Conservation (phyloP, 176 grass and related monocot genomes). For the Metroxylon sagu region DNA sequence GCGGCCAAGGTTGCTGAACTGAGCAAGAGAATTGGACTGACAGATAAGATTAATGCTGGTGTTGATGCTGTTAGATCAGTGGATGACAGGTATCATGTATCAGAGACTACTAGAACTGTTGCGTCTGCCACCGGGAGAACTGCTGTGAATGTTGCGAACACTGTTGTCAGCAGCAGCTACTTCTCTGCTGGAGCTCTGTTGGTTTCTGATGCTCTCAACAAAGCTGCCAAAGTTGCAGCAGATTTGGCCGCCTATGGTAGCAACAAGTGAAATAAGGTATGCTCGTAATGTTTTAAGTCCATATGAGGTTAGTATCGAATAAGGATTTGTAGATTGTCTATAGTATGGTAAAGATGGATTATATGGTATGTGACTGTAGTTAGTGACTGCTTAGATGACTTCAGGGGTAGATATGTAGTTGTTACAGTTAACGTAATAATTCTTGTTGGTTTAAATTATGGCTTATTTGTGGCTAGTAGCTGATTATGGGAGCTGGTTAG, state of each 20-base stretch:
- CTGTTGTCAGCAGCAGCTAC: constrained; percentile 83
- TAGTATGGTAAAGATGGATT: no score
- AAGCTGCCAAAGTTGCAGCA: constrained; percentile 55
- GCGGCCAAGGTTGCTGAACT: constrained; percentile 64
- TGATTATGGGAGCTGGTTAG: no score
- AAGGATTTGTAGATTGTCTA: no score
- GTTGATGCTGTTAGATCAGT: constrained; percentile 56
- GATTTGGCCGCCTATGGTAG: constrained; percentile 66
- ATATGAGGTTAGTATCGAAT: no score
- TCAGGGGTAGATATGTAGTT: no score
- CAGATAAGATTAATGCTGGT: constrained; percentile 66
- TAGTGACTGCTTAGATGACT: no score
- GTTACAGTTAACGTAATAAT: no score
- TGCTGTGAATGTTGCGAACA: constrained; percentile 40
- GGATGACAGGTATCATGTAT: constrained; percentile 63
- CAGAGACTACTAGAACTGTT: constrained; percentile 56
- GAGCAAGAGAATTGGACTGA: constrained; percentile 74
- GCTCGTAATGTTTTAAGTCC: no score
- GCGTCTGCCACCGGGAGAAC: constrained; percentile 54
- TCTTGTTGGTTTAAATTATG: no score
- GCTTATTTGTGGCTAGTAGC: no score
- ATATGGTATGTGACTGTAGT: no score
- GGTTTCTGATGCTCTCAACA: constrained; percentile 61
- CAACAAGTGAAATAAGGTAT: constrained; percentile 23
- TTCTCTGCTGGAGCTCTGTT: constrained; percentile 84